Evolutionary conservation across 2,329 filamentous ascomycete genomes (phyloP), one percentile per base, ranked within the genome.

Genomic region (Magnaporthiopsis rhizophila): DNA sequence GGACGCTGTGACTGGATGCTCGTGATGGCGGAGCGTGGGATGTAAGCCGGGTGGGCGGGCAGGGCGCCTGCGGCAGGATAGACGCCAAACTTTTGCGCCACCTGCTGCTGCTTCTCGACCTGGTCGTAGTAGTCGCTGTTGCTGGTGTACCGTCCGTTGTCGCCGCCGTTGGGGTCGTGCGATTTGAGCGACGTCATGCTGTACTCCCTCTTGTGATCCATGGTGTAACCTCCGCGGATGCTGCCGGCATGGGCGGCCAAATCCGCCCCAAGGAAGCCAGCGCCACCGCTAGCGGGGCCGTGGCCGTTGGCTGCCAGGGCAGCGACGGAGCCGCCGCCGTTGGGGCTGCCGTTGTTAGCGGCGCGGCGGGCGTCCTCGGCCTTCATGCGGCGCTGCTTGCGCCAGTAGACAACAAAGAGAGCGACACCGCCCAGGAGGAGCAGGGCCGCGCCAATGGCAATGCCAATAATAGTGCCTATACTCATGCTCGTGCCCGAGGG

Each of bases 381-480:
- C 28, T 70, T 68, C 7, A 72, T 68, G 53, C 73, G 73, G 26
- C 71, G 70, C 67, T 82, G 77, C 26, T 74, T 76, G 9, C 79
- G 77, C 68, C 79, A 81, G 72, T 86, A 80, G 1, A 84, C 66
- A 62, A 76, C 68, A 62, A 85, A 79, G 0, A 86, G 74, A 2
- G 71, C 76, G 0, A 73, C 67, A 2, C 75, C 77, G 0, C 79
- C 75, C 7, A 81, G 45, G 3, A 85, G 70, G 1, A 79, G 69
- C 0, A 82, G 72, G 0, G 74, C 74, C 8, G 76, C 78, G 15
- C 80, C 83, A 0, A 84, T 71, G 0, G 76, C 77, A 59, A 86
- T 85, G 24, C 83, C 83, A 0, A 81, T 80, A 21, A 85, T 81
- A n/a, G 80, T 79, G 2, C 80, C 79, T 0, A 78, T 77, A 0